A percentile compares a stretch with the other conserved stretches of the same genome.
These are phyloP conservation scores for Metschnikowia kofuensis DNA, from an alignment of 805 yeast genomes.

Conservation along the genomic window DNA sequence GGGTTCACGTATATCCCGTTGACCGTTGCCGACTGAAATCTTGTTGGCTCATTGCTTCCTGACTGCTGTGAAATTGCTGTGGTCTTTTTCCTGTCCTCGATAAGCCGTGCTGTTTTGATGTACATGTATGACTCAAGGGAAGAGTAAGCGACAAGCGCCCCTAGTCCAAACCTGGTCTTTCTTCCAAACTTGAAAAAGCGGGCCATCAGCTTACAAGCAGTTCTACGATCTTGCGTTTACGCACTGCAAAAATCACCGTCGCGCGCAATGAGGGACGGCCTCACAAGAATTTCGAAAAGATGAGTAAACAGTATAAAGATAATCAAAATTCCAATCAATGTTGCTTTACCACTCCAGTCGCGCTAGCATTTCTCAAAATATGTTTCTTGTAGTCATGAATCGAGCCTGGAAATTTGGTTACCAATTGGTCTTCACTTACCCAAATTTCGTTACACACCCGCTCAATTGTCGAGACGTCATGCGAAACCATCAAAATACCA, in stretches of 20 bases:
- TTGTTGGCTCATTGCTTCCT: slow-evolving; percentile 5
- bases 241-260: neutral
- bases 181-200: slow-evolving; percentile 19
- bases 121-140: slow-evolving; percentile 65
- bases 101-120: slow-evolving; percentile 50
- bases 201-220: neutral
- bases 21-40: slow-evolving; percentile 41
- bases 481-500: slow-evolving; percentile 96
- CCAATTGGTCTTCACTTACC: slow-evolving; percentile 88
- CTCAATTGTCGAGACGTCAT: slow-evolving; percentile 89
- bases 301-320: neutral
- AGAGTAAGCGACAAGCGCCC: slow-evolving; percentile 53
- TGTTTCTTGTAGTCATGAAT: slow-evolving; percentile 89
- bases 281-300: neutral
- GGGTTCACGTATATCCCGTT: slow-evolving; percentile 88
- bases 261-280: neutral
- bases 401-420: slow-evolving; percentile 72
- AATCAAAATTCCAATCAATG: slow-evolving; percentile 44
- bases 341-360: slow-evolving; percentile 85
- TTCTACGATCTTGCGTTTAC: neutral
- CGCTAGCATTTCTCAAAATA: slow-evolving; percentile 73
- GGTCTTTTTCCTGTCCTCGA: slow-evolving; percentile 27
- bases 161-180: slow-evolving; percentile 40
- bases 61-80: neutral
- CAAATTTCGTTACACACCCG: slow-evolving; percentile 90